These are phyloP conservation scores for Globisporangium lucens DNA, from an alignment of 352 stramenopile species.

Conservation along the genomic window DNA sequence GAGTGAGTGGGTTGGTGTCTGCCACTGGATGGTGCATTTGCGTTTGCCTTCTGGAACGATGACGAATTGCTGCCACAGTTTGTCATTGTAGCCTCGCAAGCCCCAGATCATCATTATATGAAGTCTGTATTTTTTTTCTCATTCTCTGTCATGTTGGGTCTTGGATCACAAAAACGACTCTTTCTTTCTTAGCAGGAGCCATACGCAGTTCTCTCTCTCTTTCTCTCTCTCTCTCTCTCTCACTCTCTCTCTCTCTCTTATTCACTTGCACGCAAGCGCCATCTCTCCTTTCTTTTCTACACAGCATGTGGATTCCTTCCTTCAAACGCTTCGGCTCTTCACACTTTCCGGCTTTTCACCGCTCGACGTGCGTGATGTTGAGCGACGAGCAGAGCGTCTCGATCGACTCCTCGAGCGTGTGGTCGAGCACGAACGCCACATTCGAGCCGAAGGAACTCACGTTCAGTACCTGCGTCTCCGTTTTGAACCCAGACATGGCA, in stretches of 20 bases:
- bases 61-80: too few relatives aligned
- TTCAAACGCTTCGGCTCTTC: neutral
- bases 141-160: too few relatives aligned
- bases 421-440: slow-evolving; percentile 78
- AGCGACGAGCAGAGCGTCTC: slow-evolving; percentile 62
- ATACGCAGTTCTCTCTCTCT: neutral
- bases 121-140: too few relatives aligned
- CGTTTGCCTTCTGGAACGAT: too few relatives aligned
- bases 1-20: too few relatives aligned
- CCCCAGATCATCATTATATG: too few relatives aligned
- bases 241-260: too few relatives aligned
- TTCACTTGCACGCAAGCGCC: neutral
- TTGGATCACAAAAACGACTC: neutral
- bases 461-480: slow-evolving; percentile 82
- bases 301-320: neutral
- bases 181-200: neutral
- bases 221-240: neutral
- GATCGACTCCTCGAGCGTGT: slow-evolving; percentile 70
- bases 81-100: too few relatives aligned
- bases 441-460: slow-evolving; percentile 85
- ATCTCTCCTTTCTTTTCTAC: neutral
- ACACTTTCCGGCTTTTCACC: slow-evolving; percentile 24
- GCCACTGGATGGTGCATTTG: too few relatives aligned
- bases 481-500: slow-evolving; percentile 80
- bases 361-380: slow-evolving; percentile 65